Conservation (phyloP, 257 asterid genomes). For the Przewalskia tangutica region DNA sequence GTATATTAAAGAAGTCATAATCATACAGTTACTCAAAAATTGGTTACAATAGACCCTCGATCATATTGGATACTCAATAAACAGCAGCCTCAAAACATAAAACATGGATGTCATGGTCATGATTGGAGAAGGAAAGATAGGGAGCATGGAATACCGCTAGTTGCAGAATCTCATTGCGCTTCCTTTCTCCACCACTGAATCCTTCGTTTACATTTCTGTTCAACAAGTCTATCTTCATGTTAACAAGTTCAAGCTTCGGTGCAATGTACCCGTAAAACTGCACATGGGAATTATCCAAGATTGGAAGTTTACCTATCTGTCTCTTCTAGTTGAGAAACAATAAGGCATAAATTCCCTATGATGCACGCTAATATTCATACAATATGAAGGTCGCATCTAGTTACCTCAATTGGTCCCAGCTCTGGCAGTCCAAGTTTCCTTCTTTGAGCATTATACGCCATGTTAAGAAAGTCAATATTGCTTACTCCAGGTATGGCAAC, state of each 20-base stretch:
- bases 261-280: slow-evolving; percentile 88
- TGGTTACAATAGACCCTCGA: background rate
- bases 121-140: slow-evolving; percentile 3
- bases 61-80: background rate
- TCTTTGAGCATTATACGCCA: slow-evolving; percentile 90
- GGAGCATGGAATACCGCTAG: slow-evolving; percentile 56
- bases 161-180: slow-evolving; percentile 95
- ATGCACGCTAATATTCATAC: background rate
- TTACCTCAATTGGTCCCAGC: slow-evolving; percentile 95
- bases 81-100: background rate
- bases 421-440: slow-evolving; percentile 74
- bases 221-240: slow-evolving; percentile 81
- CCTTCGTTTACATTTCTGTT: slow-evolving; percentile 98
- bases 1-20: background rate
- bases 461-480: slow-evolving; percentile 85
- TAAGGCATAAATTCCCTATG: background rate
- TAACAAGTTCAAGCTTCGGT: slow-evolving; percentile 79
- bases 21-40: background rate
- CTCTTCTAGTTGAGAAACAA: background rate
- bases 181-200: slow-evolving; percentile 98
- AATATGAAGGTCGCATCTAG: background rate
- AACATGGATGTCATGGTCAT: background rate
- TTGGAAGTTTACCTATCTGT: background rate
- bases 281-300: slow-evolving; percentile 10
- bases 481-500: slow-evolving; percentile 96